Base-by-base conservation (phyloP, 2,329 filamentous ascomycete genomes). In the Sporothrix brunneoviolacea region DNA sequence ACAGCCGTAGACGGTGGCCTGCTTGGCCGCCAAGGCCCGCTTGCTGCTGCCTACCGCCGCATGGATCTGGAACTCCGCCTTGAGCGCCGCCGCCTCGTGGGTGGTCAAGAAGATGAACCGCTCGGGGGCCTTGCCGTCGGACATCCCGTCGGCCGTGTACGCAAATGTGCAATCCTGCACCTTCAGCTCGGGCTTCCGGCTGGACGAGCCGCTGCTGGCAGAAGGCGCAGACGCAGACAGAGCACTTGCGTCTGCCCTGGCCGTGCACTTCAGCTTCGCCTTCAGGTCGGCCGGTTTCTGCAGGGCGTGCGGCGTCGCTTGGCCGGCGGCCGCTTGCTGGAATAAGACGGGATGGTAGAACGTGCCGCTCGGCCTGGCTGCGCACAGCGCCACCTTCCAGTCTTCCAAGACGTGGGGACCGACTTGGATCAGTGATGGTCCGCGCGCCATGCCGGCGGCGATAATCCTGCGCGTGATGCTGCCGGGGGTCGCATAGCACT, bases 51-150 rank as follows among this genome's bases (percentile, higher is more conserved):
- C 8, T 15, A 19, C 35, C n/a, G 33, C n/a, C 39, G 33, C n/a
- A 3, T 22, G 15, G 18, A 50, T 40, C 42, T 43, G 50, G 35
- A 46, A 52, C 13, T 16, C 42, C 6, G 12, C 30, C 35, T 45
- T 39, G 50, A 55, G 41, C 13, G 16, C 18, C 15, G 19, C 28
- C 16, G 40, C 19, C 21, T 41, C 24, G 42, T 47, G 39, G 7
- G 49, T 54, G 6, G 53, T 44, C 16, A 55, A 30, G 35, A 55
- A 51, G 44, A 55, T 51, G 44, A 41, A 53, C 12, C 54, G 50
- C 43, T 55, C 54, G 32, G 47, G 47, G 9, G 44, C 22, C 24
- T 46, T 46, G 24, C 8, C 19, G 22, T 8, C 10, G 15, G 13
- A 8, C 4, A 10, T 7, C 16, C 15, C 36, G 8, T 41, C 15